These are phyloP conservation scores for Soucietia sequanensis DNA, from an alignment of 805 yeast genomes.

Conservation along the genomic window DNA sequence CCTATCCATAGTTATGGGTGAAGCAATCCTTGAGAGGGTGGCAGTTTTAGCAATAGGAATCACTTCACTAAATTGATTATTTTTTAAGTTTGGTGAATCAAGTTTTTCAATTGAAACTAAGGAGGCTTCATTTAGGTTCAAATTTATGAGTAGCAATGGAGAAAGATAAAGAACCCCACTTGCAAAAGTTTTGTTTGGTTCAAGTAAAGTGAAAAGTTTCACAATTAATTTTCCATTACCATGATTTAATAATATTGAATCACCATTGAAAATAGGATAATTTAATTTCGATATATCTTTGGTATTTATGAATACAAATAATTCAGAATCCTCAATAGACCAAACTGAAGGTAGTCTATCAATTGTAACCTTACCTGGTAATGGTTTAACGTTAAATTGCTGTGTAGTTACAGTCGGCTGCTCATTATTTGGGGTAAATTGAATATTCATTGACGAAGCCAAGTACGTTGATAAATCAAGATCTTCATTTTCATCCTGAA, in stretches of 20 bases:
- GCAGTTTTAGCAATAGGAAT: slow-evolving; percentile 59
- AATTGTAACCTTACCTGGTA: slow-evolving; percentile 25
- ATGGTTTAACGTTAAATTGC: slow-evolving; percentile 25
- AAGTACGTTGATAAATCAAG: slow-evolving; percentile 35
- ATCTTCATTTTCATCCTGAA: slow-evolving; percentile 12
- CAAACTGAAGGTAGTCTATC: slow-evolving; percentile 20
- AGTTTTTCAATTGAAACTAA: slow-evolving; percentile 19
- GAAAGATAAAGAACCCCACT: slow-evolving; percentile 51
- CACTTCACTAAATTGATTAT: slow-evolving; percentile 20
- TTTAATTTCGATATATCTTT: slow-evolving; percentile 47
- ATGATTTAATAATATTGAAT: slow-evolving; percentile 42
- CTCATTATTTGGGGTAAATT: slow-evolving; percentile 1
- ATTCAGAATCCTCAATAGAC: slow-evolving; percentile 36
- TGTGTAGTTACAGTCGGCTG: slow-evolving; percentile 1
- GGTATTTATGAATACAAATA: slow-evolving; percentile 43
- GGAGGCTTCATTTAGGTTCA: slow-evolving; percentile 32
- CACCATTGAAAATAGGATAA: slow-evolving; percentile 70
- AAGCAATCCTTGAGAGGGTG: slow-evolving; percentile 63
- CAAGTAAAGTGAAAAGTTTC: slow-evolving; percentile 57
- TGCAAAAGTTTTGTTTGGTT: slow-evolving; percentile 50
- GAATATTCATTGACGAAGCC: slow-evolving; percentile 23
- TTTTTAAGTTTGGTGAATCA: slow-evolving; percentile 1
- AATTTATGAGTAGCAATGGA: slow-evolving; percentile 57
- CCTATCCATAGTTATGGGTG: slow-evolving; percentile 67
- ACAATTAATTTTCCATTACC: slow-evolving; percentile 24